Percentiles rank a stretch among this genome's conserved stretches.
These are phyloP conservation scores for Mortierella antarctica DNA, from an alignment of 192 early-diverging fungal genomes.

Conservation along the genomic window DNA sequence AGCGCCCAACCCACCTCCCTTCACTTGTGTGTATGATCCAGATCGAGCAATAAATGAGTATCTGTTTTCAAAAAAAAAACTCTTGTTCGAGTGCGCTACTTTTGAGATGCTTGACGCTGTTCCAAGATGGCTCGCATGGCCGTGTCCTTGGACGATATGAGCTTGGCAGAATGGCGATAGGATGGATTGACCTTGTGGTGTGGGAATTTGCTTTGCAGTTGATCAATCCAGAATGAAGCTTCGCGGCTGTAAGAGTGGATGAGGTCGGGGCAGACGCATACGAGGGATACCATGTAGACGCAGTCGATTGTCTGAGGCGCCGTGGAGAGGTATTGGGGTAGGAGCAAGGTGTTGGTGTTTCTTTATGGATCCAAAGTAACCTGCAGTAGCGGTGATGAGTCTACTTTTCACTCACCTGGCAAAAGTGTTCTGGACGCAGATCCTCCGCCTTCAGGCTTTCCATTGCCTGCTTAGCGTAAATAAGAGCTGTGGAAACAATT, in stretches of 20 bases:
- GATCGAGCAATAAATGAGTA: not conserved
- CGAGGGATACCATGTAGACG: conserved; percentile 25
- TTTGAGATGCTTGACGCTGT: conserved; percentile 1
- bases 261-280: conserved; percentile 8
- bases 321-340: not conserved
- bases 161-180: conserved; percentile 4
- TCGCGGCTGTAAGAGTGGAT: conserved; percentile 28
- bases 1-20: conserved; percentile 19
- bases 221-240: conserved; percentile 16
- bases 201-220: conserved; percentile 11
- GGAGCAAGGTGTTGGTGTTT: not conserved
- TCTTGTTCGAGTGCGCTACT: not conserved
- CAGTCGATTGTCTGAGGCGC: conserved; percentile 18
- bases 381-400: not conserved
- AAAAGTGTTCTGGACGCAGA: conserved; percentile 1
- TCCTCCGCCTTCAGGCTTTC: not conserved
- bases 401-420: not conserved
- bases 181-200: not conserved
- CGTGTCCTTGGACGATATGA: conserved; percentile 15
- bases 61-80: not conserved
- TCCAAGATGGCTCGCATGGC: conserved; percentile 16
- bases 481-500: not conserved
- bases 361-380: not conserved
- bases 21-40: not conserved
- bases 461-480: conserved; percentile 7